Percentiles rank a stretch among this genome's conserved stretches.
Conservation (phyloP, 495 filamentous ascomycete genomes). For the Penicillium steckii region DNA sequence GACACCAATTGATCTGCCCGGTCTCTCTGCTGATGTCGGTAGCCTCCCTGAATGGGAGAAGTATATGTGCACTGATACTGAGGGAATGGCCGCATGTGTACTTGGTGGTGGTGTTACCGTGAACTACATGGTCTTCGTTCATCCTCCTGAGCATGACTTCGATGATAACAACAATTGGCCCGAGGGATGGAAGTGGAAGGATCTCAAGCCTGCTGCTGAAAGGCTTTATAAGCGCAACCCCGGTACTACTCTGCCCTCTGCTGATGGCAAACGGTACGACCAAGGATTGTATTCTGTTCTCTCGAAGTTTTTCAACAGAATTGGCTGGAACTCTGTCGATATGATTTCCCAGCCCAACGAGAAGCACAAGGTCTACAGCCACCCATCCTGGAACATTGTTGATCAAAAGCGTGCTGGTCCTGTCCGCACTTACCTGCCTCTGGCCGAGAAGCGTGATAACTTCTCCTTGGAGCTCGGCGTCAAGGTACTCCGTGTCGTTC, state of each 20-base stretch:
- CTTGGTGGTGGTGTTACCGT: conserved; percentile 77
- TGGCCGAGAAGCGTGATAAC: conserved; percentile 57
- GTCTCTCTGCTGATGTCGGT: conserved; percentile 46
- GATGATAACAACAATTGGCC: conserved; percentile 74
- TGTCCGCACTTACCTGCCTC: conserved; percentile 69
- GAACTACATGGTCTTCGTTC: conserved; percentile 64
- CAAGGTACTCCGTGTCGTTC: conserved; percentile 62
- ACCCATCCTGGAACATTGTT: conserved; percentile 68
- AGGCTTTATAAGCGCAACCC: conserved; percentile 69
- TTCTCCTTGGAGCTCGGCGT: conserved; percentile 68
- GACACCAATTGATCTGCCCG: conserved; percentile 78
- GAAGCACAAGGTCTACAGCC: conserved; percentile 67
- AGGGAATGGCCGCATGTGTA: conserved; percentile 73
- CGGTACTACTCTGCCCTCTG: conserved; percentile 64
- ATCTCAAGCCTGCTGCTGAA: conserved; percentile 56
- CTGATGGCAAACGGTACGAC: conserved; percentile 66
- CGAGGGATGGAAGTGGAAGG: conserved; percentile 64
- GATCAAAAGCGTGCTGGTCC: conserved; percentile 69
- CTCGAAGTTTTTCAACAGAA: conserved; percentile 47
- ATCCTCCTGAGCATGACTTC: conserved; percentile 62
- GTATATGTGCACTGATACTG: conserved; percentile 60
- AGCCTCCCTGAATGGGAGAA: conserved; percentile 21
- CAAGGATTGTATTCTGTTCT: conserved; percentile 65
- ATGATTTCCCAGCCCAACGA: conserved; percentile 58
- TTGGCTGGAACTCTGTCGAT: conserved; percentile 62